Conservation (phyloP, 2,329 filamentous ascomycete species). For the Scytalidium lignicola region DNA sequence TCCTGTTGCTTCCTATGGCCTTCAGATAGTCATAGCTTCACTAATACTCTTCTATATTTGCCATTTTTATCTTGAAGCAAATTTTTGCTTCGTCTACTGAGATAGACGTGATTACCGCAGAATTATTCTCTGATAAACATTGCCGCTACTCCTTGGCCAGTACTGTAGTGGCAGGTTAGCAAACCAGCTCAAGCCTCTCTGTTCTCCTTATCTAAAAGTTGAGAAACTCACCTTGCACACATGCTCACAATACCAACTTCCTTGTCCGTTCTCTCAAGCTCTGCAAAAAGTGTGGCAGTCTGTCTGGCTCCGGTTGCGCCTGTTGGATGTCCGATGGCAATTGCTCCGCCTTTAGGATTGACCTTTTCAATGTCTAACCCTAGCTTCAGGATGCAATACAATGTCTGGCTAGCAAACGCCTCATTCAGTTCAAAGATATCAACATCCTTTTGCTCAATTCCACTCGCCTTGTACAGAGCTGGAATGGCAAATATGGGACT, state of each 20-base stretch:
- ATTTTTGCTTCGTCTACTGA: too few species aligned
- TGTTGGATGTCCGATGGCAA: slow-evolving; percentile 48
- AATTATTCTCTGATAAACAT: slow-evolving; percentile 18
- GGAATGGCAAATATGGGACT: slow-evolving; percentile 62
- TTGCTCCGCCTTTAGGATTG: slow-evolving; percentile 50
- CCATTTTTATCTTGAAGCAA: too few species aligned
- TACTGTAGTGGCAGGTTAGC: slow-evolving; percentile 8
- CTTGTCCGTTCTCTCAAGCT: slow-evolving; percentile 41
- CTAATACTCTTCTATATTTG: too few species aligned
- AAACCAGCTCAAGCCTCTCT: neutral
- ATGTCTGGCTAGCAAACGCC: slow-evolving; percentile 21
- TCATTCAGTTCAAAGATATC: slow-evolving; percentile 67
- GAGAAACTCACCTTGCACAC: slow-evolving; percentile 29
- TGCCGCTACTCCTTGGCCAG: slow-evolving; percentile 18
- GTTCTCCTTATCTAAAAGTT: neutral
- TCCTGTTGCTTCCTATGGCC: too few species aligned
- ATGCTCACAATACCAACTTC: slow-evolving; percentile 47
- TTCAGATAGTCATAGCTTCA: too few species aligned
- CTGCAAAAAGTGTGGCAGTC: slow-evolving; percentile 41
- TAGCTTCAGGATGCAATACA: slow-evolving; percentile 40
- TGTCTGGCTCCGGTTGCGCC: slow-evolving; percentile 47
- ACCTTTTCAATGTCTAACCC: slow-evolving; percentile 42
- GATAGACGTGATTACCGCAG: too few species aligned
- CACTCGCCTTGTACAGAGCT: slow-evolving; percentile 53
- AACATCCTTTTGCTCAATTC: slow-evolving; percentile 51